Conservation (phyloP, 257 asterid genomes). For the Solanum pennellii region DNA sequence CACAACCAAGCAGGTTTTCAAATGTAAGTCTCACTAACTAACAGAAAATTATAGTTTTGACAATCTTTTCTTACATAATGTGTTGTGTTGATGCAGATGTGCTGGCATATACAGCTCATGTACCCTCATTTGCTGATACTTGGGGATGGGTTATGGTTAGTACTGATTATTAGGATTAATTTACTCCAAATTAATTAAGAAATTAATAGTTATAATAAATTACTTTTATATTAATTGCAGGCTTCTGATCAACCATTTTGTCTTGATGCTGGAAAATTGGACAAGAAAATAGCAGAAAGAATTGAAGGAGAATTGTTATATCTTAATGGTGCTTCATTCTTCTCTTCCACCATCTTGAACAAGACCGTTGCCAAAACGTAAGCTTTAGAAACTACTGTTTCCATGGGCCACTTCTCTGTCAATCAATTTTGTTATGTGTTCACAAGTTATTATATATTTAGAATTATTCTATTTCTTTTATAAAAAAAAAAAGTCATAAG, state of each 20-base stretch:
- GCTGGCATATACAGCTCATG: constrained; percentile 88
- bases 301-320: constrained; percentile 77
- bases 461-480: too few relatives aligned
- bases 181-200: neutral
- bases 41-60: neutral
- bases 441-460: too few relatives aligned
- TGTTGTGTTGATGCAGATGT: constrained; percentile 40
- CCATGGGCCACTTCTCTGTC: neutral
- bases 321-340: constrained; percentile 78
- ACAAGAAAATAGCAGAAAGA: constrained; percentile 74
- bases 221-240: constrained; percentile 11
- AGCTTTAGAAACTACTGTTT: neutral
- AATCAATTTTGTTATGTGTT: neutral
- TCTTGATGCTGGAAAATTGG: constrained; percentile 71
- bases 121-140: constrained; percentile 97
- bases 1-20: constrained; percentile 86
- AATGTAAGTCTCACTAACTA: constrained; percentile 34
- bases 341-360: constrained; percentile 80
- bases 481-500: too few relatives aligned
- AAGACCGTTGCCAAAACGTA: constrained; percentile 88
- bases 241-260: constrained; percentile 86
- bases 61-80: neutral
- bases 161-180: neutral
- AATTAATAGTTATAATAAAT: neutral
- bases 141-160: constrained; percentile 97